A percentile compares a stretch with the other conserved stretches of the same genome.
Evolutionary conservation across 768 basidiomycete species (phyloP).

Genomic region (Hygrophorus russula): DNA sequence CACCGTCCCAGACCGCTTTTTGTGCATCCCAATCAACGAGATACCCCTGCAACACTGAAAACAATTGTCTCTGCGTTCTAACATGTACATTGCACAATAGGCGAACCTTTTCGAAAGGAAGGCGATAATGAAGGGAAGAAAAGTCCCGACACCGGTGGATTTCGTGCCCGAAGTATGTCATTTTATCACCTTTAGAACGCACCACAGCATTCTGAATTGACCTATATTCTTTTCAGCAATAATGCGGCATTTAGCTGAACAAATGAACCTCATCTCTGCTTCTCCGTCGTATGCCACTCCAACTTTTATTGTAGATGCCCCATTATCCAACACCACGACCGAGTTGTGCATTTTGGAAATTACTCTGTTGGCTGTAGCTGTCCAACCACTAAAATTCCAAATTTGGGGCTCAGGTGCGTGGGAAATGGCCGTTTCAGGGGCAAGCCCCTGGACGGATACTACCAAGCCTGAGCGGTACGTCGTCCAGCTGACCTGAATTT

Average conservation of each 20-base stretch:
- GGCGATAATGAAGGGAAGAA: constrained; percentile 68
- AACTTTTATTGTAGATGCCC: constrained; percentile 72
- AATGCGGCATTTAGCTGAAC: constrained; percentile 3
- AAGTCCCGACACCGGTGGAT: constrained; percentile 67
- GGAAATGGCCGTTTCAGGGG: too few species aligned
- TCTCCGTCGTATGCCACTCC: constrained; percentile 33
- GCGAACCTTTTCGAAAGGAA: constrained; percentile 81
- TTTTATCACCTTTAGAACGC: constrained; percentile 75
- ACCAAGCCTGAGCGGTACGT: too few species aligned
- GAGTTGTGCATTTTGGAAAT: constrained; percentile 8
- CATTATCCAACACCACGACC: constrained; percentile 78
- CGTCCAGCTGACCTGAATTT: too few species aligned
- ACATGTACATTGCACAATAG: constrained; percentile 8
- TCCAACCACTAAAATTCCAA: too few species aligned
- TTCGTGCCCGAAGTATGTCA: constrained; percentile 81
- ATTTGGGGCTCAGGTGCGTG: neutral
- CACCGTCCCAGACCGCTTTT: constrained; percentile 87
- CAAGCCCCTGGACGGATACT: too few species aligned
- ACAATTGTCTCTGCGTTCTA: constrained; percentile 8
- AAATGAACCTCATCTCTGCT: constrained; percentile 20
- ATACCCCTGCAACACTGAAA: constrained; percentile 55
- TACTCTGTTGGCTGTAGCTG: neutral
- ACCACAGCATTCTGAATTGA: constrained; percentile 74
- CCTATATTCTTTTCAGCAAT: constrained; percentile 23
- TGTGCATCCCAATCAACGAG: constrained; percentile 93